These are phyloP conservation scores for Huntiella bhutanensis DNA, from an alignment of 2,329 filamentous ascomycete species.

Conservation along the genomic window DNA sequence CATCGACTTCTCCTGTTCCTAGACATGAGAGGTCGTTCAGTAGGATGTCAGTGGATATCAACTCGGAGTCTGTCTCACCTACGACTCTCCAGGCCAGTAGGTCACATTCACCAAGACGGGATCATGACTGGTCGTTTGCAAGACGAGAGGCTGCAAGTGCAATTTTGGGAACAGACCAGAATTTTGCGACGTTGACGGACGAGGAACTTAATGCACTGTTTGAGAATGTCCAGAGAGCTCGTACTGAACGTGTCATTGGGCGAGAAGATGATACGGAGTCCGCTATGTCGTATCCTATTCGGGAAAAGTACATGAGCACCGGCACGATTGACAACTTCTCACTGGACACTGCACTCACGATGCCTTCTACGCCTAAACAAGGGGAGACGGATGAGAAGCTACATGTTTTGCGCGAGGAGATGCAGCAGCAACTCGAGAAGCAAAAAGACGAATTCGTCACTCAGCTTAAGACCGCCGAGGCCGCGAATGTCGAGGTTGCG, in stretches of 20 bases:
- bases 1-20: slow-evolving; percentile 13
- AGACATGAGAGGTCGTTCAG: slow-evolving; percentile 64
- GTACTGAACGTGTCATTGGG: slow-evolving; percentile 52
- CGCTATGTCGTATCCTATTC: slow-evolving; percentile 63
- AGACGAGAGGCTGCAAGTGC: slow-evolving; percentile 82
- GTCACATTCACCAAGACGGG: slow-evolving; percentile 57
- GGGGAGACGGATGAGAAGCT: slow-evolving; percentile 59
- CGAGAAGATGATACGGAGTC: slow-evolving; percentile 85
- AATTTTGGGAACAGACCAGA: slow-evolving; percentile 77
- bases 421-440: slow-evolving; percentile 65
- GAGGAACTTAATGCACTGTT: slow-evolving; percentile 88
- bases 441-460: slow-evolving; percentile 70
- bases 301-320: slow-evolving; percentile 90
- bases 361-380: slow-evolving; percentile 77
- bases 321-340: slow-evolving; percentile 94
- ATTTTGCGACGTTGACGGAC: slow-evolving; percentile 74
- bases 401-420: slow-evolving; percentile 56
- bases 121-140: slow-evolving; percentile 90
- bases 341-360: slow-evolving; percentile 79
- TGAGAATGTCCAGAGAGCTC: slow-evolving; percentile 77
- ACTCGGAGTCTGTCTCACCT: slow-evolving; percentile 25
- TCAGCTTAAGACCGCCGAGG: slow-evolving; percentile 57
- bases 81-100: slow-evolving; percentile 27
- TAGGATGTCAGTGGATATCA: slow-evolving; percentile 53
- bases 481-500: slow-evolving; percentile 58